Percentiles rank a stretch among this genome's conserved stretches.
These are phyloP conservation scores for Lentinula detonsa DNA, from an alignment of 768 basidiomycete species.

Conservation along the genomic window DNA sequence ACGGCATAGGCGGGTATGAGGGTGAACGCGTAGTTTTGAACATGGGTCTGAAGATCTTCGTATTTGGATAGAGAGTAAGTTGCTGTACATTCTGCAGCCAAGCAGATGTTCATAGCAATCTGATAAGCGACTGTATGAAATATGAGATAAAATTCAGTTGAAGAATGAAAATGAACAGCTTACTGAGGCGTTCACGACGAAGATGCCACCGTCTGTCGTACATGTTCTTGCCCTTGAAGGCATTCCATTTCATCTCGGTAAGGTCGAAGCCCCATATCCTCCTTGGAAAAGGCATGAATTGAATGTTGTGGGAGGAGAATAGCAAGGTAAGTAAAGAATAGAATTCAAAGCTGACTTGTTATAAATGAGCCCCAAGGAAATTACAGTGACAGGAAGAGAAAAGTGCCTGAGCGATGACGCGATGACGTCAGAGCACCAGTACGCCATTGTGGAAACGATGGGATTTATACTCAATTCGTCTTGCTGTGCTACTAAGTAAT, in stretches of 20 bases:
- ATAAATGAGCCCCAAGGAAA: no score
- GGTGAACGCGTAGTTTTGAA: slow-evolving; percentile 14
- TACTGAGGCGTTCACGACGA: slow-evolving; percentile 24
- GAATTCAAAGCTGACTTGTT: neutral
- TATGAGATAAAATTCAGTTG: neutral
- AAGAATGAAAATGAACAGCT: slow-evolving; percentile 2
- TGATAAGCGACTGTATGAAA: slow-evolving; percentile 8
- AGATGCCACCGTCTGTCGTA: slow-evolving; percentile 26
- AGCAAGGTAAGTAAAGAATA: neutral
- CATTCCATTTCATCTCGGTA: slow-evolving; percentile 26
- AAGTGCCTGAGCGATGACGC: no score
- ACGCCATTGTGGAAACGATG: neutral
- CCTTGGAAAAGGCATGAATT: slow-evolving; percentile 1
- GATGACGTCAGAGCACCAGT: neutral
- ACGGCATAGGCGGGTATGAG: slow-evolving; percentile 10
- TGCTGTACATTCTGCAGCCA: slow-evolving; percentile 29
- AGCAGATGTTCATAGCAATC: slow-evolving; percentile 24
- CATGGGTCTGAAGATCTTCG: slow-evolving; percentile 20
- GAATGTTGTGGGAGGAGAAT: neutral
- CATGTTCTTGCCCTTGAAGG: slow-evolving; percentile 24
- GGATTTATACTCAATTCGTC: neutral
- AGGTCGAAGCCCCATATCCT: slow-evolving; percentile 29
- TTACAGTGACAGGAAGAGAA: no score
- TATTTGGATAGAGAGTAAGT: slow-evolving; percentile 32
- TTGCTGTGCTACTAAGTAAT: neutral